A percentile compares a stretch with the other conserved stretches of the same genome.
phyloP scores from a whole-genome alignment of 129 eudicot species.

The Mikania micrantha region DNA sequence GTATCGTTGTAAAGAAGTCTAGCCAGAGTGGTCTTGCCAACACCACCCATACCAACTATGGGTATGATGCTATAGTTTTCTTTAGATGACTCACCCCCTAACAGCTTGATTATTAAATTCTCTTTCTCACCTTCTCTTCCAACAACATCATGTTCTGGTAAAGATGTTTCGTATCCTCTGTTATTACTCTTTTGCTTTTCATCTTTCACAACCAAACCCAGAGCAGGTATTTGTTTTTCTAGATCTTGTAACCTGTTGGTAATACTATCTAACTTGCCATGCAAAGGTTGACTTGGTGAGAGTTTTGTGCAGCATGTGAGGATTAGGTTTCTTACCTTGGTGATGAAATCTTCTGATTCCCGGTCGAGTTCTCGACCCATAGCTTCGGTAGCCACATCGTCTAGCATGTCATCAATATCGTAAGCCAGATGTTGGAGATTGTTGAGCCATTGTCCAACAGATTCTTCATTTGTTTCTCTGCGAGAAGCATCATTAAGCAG shows the following conservation, averaged over 20 bases:
- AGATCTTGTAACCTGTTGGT: constrained; percentile 9
- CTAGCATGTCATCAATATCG: not conserved
- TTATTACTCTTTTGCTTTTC: not conserved
- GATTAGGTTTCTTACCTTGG: not conserved
- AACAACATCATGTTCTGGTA: constrained; percentile 17
- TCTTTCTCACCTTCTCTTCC: constrained; percentile 33
- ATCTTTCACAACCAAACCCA: constrained; percentile 6
- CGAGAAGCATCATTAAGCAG: not conserved
- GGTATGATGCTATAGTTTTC: constrained; percentile 8
- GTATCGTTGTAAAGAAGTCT: not conserved
- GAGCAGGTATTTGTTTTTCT: constrained; percentile 9
- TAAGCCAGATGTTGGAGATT: not conserved
- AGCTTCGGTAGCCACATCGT: not conserved
- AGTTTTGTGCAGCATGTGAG: not conserved
- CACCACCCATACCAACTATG: constrained; percentile 31
- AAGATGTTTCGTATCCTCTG: constrained; percentile 18
- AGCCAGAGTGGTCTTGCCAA: constrained; percentile 8
- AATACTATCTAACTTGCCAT: constrained; percentile 18
- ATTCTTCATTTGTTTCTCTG: not conserved
- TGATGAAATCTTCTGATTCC: not conserved
- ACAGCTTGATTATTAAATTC: not conserved
- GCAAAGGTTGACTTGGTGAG: constrained; percentile 3
- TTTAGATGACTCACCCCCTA: not conserved
- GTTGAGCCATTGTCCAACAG: not conserved
- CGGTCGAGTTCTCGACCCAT: not conserved